Evolutionary conservation across 2,329 filamentous ascomycete genomes (phyloP), one percentile per base, ranked within the genome.

Genomic region (Aspergillus eucalypticola): DNA sequence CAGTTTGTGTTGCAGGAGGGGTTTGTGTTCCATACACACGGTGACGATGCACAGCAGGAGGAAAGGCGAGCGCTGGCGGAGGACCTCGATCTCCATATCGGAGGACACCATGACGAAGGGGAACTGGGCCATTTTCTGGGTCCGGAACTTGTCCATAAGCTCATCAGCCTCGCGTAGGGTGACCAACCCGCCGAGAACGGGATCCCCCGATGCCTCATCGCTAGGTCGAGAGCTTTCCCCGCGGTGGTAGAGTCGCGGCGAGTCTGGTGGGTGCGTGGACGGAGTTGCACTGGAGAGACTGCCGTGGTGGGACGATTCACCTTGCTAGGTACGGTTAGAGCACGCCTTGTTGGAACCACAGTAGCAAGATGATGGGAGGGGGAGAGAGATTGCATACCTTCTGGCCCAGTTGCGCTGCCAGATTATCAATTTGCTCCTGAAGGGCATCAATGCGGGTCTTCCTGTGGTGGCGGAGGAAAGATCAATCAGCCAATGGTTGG

Each of bases 81-180:
- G 39, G 1, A 29, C 50, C 13, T 35, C 23, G 8, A 52, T 27
- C 19, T 54, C 32, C 38, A 54, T 41, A 5, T 50, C 41, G 6
- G 38, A 11, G 10, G 50, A 49, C 8, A 62, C 46, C 8, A 62
- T 54, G 5, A 60, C 60, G 38, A 63, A 63, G 8, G 59, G 59
- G 29, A 61, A 63, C 13, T 63, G 52, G 15, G 59, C 56, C 59
- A 59, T 55, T 39, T 61, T 63, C n/a, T 50, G 50, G 13, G 32
- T 41, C 5, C 59, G 53, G 8, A 59, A 63, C 32, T 59, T 63
- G 13, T 29, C 48, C 23, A 61, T 27, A 0, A 63, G 59, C 15
- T 50, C 27, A 8, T 51, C 39, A 0, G 59, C 54, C 21, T 53
- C 46, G 6, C 32, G 44, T 7, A 60, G 46, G 11, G 38, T 38